These are phyloP conservation scores for Myochromella boudieri DNA, from an alignment of 768 basidiomycete genomes.

Conservation along the genomic window DNA sequence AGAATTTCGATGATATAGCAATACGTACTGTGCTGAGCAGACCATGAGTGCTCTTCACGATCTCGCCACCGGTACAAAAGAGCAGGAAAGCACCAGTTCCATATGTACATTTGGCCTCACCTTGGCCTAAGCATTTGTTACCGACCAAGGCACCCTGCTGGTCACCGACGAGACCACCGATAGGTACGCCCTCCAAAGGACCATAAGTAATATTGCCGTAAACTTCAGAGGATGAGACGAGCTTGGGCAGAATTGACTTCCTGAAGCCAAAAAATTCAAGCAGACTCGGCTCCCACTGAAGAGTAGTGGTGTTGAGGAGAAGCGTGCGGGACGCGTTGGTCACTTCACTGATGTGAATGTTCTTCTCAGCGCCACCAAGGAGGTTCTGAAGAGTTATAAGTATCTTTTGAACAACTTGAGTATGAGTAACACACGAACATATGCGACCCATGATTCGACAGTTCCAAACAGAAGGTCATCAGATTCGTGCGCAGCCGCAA, in stretches of 20 bases:
- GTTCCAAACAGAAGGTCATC: constrained; percentile 91
- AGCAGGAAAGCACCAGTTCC: constrained; percentile 96
- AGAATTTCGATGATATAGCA: background rate
- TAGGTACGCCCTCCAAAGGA: constrained; percentile 70
- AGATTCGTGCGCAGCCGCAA: constrained; percentile 72
- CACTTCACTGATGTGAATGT: constrained; percentile 85
- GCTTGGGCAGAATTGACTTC: constrained; percentile 73
- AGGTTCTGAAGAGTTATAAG: constrained; percentile 56
- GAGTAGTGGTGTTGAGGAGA: constrained; percentile 77
- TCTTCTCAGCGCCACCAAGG: constrained; percentile 69
- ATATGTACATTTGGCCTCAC: constrained; percentile 98
- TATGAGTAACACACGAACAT: constrained; percentile 45
- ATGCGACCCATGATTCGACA: constrained; percentile 95
- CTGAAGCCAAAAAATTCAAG: constrained; percentile 87
- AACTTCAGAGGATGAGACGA: constrained; percentile 90
- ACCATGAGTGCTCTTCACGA: constrained; percentile 84
- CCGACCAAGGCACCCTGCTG: constrained; percentile 97
- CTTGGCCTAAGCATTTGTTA: constrained; percentile 89
- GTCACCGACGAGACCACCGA: constrained; percentile 95
- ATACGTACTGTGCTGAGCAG: constrained; percentile 78
- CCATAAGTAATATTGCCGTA: constrained; percentile 79
- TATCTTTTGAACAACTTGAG: background rate
- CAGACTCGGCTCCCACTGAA: constrained; percentile 82
- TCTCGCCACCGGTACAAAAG: constrained; percentile 89
- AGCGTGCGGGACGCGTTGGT: constrained; percentile 97